Conservation (phyloP, 2,329 filamentous ascomycete genomes). For the Penicillium griseofulvum region DNA sequence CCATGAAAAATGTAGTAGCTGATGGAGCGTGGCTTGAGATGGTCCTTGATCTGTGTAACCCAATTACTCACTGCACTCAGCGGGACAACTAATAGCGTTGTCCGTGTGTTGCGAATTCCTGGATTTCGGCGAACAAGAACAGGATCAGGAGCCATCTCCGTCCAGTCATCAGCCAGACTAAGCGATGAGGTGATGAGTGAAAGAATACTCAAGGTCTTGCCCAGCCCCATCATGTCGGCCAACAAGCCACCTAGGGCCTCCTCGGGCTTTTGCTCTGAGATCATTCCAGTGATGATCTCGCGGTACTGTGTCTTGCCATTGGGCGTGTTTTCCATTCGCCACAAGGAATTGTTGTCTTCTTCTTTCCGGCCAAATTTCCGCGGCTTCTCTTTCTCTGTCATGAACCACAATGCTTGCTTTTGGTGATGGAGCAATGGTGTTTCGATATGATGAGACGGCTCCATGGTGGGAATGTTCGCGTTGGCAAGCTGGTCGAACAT, state of each 20-base stretch:
- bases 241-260: conserved; percentile 72
- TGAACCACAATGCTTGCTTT: conserved; percentile 84
- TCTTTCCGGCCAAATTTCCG: conserved; percentile 59
- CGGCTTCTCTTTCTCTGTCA: conserved; percentile 72
- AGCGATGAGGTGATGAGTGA: conserved; percentile 70
- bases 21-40: conserved; percentile 64
- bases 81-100: conserved; percentile 83
- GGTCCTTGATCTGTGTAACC: conserved; percentile 85
- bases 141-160: conserved; percentile 49
- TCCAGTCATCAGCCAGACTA: conserved; percentile 63
- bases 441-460: conserved; percentile 60
- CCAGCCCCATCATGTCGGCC: conserved; percentile 86
- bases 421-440: conserved; percentile 78
- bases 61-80: conserved; percentile 91
- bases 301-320: conserved; percentile 65
- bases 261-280: conserved; percentile 58
- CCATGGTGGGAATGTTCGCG: conserved; percentile 70
- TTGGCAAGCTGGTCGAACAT: conserved; percentile 84
- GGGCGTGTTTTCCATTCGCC: conserved; percentile 61
- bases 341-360: conserved; percentile 68
- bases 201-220: conserved; percentile 81
- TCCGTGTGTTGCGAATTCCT: conserved; percentile 63
- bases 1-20: conserved; percentile 86
- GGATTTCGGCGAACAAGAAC: conserved; percentile 31
- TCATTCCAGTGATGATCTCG: conserved; percentile 80